Evolutionary conservation across 1,139 yeast species (phyloP), one percentile per base, ranked within the genome.

Genomic region (Debaryomycetaceae sp.): DNA sequence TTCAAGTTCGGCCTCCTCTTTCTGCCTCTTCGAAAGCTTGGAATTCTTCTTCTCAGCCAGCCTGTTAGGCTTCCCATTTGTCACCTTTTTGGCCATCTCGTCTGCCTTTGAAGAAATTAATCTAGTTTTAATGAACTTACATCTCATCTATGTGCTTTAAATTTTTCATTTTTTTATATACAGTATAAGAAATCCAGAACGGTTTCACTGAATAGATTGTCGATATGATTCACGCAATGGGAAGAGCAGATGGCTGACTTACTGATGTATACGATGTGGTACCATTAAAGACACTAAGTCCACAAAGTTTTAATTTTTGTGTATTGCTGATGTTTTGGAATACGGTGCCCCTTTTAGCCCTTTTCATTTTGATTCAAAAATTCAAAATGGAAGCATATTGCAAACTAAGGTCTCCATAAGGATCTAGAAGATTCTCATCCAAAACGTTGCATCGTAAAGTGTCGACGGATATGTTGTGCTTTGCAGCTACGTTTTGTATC

Each of bases 321-420:
- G 20, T 17, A 4, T 17, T 2, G 20, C 20, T 17, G 20, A 17
- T 17, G 20, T 17, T 17, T 17, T 17, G 20, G 4, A 17, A 4
- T 17, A 2, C 20, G 20, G 20, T 17, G 20, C 20, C 20, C 20
- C 20, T 17, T 17, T 17, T 2, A 17, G 20, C 20, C 20, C 20
- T 17, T 17, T 17, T 17, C 20, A 17, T 17, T 17, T 4, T 17
- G 4, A 27, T 8, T 22, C 58, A 72, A 51, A 68, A 71, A 48
- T 74, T 72, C 41, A 76, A 59, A 1, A 74, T 75, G 46, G 72
- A 71, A 0, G 78, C 66, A 48, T 75, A 74, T 50, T 78, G 83
- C 35, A 67, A 58, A 35, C 76, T 72, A 54, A 78, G 60, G 49
- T 76, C 79, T 0, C 78, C 77, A 52, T 60, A 68, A 36, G 56